These are phyloP conservation scores for Talaromyces ruber DNA, from an alignment of 495 filamentous ascomycete species.

Conservation along the genomic window DNA sequence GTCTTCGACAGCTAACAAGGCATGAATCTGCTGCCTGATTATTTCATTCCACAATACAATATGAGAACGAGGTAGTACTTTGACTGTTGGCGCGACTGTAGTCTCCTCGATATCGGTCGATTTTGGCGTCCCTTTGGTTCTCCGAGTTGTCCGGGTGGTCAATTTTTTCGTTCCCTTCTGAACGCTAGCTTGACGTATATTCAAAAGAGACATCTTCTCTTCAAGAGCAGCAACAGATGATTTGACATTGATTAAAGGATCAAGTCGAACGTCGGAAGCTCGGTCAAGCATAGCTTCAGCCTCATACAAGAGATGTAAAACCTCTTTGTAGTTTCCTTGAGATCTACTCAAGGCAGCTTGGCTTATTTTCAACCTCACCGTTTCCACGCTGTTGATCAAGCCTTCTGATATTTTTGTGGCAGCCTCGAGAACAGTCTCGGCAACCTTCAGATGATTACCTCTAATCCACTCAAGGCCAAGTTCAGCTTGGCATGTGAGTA, in stretches of 20 bases:
- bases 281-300: conserved; percentile 29
- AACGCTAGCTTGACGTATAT: conserved; percentile 13
- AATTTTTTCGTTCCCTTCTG: conserved; percentile 17
- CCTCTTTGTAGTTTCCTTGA: conserved; percentile 39
- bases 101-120: background rate
- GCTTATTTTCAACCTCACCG: conserved; percentile 35
- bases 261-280: background rate
- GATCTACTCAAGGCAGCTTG: conserved; percentile 31
- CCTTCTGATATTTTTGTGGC: conserved; percentile 33
- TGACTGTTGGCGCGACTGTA: conserved; percentile 9
- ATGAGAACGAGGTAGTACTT: conserved; percentile 26
- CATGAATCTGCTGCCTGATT: conserved; percentile 54
- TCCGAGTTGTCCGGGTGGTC: conserved; percentile 24
- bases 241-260: background rate
- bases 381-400: conserved; percentile 35
- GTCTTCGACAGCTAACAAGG: conserved; percentile 26
- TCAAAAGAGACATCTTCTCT: conserved; percentile 32
- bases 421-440: conserved; percentile 47
- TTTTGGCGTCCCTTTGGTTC: conserved; percentile 23
- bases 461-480: conserved; percentile 57
- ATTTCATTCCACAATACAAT: conserved; percentile 51
- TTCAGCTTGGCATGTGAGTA: conserved; percentile 43
- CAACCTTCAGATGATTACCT: conserved; percentile 52
- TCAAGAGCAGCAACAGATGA: conserved; percentile 15
- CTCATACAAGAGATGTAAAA: conserved; percentile 32